Evolutionary conservation across 2,329 filamentous ascomycete species (phyloP), one percentile per base, ranked within the genome.

Genomic region (Aureobasidium lini): DNA sequence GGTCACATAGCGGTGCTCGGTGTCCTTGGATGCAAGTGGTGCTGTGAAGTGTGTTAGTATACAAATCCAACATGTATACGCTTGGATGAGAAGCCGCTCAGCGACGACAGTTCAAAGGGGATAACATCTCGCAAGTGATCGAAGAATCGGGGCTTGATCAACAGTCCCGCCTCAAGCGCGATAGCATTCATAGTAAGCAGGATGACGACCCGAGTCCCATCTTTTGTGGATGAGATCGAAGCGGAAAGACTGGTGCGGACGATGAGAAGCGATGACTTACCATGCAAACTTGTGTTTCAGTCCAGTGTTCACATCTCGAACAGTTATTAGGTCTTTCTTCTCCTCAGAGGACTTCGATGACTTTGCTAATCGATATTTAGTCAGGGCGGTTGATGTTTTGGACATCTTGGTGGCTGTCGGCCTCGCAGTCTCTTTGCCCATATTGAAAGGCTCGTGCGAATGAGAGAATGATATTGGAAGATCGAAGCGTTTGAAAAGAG

Each of bases 1-100:
- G 62, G 37, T 61, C 39, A 47, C 62, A 63, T 6, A 62, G 40
- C 4, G 62, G 60, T 39, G 62, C 62, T 32, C 62, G 47, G 49
- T 63, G 62, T 23, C 62, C 62, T 13, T 56, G 18, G 16, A 62
- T 62, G 32, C 62, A 61, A 46, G 52, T 61, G 28, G 7, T 9
- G 32, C 59, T 61, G 46, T 4, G 39, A 37, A 1, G 3, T 8
- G 8, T 11, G 16, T 59, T 37, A 52, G 39, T 48, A 31, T 8
- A 10, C 13, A 13, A 50, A 4, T 15, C 36, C 3, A 9, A n/a
- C 5, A 23, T 23, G 23, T 23, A 23, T 23, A 23, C 23, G 23
- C 23, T 23, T 23, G 23, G 23, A 23, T 23, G 23, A 23, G 23
- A 23, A 23, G 23, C 23, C 23, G 23, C 23, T 36, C 34, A 13